Conservation (phyloP, 805 yeast genomes). For the Diddensiella santjacobensis region DNA sequence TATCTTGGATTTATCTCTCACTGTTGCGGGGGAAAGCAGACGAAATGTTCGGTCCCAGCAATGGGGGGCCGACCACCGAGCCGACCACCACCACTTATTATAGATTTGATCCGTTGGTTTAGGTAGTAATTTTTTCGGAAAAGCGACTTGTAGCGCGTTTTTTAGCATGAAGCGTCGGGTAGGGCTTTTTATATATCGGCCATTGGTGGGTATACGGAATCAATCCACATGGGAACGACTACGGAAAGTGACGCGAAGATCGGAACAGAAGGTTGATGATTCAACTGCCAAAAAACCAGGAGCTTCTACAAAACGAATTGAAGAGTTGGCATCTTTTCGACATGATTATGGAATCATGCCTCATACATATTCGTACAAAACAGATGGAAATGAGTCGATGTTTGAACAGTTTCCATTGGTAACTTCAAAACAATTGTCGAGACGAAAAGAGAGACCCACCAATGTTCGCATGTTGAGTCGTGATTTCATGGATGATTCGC, state of each 20-base stretch:
- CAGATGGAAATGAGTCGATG: slow-evolving; percentile 34
- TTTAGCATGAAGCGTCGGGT: neutral
- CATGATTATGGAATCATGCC: slow-evolving; percentile 36
- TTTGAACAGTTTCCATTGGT: slow-evolving; percentile 46
- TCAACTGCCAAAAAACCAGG: neutral
- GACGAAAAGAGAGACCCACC: slow-evolving; percentile 47
- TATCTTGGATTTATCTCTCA: no score
- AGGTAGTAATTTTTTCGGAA: no score
- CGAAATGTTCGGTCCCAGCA: no score
- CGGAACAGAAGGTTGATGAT: neutral
- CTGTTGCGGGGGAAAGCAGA: no score
- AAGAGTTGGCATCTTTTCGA: slow-evolving; percentile 7
- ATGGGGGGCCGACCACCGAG: no score
- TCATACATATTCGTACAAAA: slow-evolving; percentile 32
- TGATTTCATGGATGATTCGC: slow-evolving; percentile 80
- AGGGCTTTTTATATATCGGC: neutral
- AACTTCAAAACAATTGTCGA: slow-evolving; percentile 35
- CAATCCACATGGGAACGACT: slow-evolving; percentile 15
- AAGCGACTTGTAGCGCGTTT: no score
- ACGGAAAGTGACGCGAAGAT: slow-evolving; percentile 8
- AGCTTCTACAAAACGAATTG: slow-evolving; percentile 1
- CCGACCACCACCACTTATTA: no score
- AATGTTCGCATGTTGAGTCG: slow-evolving; percentile 66
- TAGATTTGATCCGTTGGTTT: no score
- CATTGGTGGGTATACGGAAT: neutral